phyloP scores from a whole-genome alignment of 257 asterid genomes.

The Forsythia viridissima region DNA sequence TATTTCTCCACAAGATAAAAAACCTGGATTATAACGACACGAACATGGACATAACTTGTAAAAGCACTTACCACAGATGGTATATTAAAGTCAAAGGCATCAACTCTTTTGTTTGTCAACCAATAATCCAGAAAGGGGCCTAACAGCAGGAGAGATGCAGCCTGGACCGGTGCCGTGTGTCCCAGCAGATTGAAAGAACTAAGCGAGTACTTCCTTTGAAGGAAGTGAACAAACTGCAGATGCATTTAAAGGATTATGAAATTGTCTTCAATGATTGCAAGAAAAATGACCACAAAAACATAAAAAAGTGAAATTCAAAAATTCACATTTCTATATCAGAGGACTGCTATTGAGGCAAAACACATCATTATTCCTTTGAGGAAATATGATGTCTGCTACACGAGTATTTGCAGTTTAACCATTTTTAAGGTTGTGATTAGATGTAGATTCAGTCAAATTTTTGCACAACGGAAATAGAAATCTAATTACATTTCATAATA shows the following conservation, averaged over 20 bases:
- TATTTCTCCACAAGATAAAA: constrained; percentile 6
- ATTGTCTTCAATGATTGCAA: constrained; percentile 24
- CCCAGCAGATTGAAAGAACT: constrained; percentile 96
- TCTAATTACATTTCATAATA: constrained; percentile 5
- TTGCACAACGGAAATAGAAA: background rate
- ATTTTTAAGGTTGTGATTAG: constrained; percentile 17
- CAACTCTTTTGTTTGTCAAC: constrained; percentile 90
- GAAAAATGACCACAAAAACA: background rate
- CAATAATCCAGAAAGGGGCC: constrained; percentile 97
- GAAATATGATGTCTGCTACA: constrained; percentile 12
- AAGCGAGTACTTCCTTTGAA: constrained; percentile 92
- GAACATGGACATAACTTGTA: constrained; percentile 10
- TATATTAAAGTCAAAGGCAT: constrained; percentile 57
- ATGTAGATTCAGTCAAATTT: background rate
- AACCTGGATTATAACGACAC: background rate
- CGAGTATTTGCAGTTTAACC: background rate
- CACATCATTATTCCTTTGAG: background rate
- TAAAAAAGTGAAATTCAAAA: background rate
- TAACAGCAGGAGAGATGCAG: constrained; percentile 73
- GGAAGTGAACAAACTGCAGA: constrained; percentile 95
- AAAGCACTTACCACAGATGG: constrained; percentile 67
- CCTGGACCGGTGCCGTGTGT: constrained; percentile 98
- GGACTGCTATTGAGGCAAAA: constrained; percentile 5
- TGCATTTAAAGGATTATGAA: constrained; percentile 19
- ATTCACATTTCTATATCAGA: constrained; percentile 2